Evolutionary conservation across 1,139 yeast genomes (phyloP).

Genomic region (Lodderomyces metapsilosis): DNA sequence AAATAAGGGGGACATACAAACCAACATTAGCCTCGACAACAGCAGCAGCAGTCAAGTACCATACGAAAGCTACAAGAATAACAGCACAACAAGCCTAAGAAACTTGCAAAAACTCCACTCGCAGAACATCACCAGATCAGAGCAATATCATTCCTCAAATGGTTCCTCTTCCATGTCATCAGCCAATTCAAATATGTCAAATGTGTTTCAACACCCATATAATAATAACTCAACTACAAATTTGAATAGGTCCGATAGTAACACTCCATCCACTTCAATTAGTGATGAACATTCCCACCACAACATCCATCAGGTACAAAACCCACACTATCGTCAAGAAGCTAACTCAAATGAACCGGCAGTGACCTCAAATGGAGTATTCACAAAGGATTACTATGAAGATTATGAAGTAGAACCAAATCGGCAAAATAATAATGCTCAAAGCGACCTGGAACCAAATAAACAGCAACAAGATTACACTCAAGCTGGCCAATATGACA

Average conservation of each 20-base stretch:
- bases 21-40: conserved; percentile 26
- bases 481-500: no score
- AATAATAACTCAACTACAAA: conserved; percentile 6
- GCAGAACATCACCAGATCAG: conserved; percentile 12
- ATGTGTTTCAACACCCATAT: conserved; percentile 6
- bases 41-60: conserved; percentile 15
- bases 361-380: neutral
- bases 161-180: conserved; percentile 13
- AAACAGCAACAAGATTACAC: no score
- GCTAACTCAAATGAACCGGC: neutral
- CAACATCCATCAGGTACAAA: neutral
- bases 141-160: conserved; percentile 5
- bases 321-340: neutral
- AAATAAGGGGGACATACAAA: conserved; percentile 30
- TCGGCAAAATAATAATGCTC: neutral
- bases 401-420: no score
- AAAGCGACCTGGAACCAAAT: no score
- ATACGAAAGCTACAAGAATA: conserved; percentile 9
- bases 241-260: conserved; percentile 10
- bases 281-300: conserved; percentile 10
- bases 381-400: no score
- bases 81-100: conserved; percentile 12
- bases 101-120: conserved; percentile 10
- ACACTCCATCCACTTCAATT: conserved; percentile 15
- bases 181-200: conserved; percentile 9